Evolutionary conservation across 2,329 filamentous ascomycete species (phyloP), one percentile per base, ranked within the genome.

Genomic region (Colletotrichum sp.): DNA sequence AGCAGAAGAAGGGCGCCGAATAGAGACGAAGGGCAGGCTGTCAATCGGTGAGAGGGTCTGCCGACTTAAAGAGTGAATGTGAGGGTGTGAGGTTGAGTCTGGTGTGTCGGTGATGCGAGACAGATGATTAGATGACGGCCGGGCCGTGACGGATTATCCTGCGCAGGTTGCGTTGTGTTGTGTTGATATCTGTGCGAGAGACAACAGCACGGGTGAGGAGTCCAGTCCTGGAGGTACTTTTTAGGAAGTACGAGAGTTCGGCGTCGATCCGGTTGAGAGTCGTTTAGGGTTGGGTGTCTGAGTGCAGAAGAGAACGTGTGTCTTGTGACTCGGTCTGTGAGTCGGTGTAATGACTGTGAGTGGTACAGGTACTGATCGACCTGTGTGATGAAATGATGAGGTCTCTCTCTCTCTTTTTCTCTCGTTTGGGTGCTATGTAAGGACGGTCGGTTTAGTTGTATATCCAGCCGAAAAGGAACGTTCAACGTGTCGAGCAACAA

Each of bases 161-260:
- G 52, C 52, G 38, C 52, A n/a, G 24, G 36, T 26, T 64, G 70
- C 43, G 64, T 60, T 66, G 64, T 13, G 43, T 52, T 21, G 43
- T 28, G 60, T 66, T 65, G 24, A n/a, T 26, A 43, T 52, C 36
- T 66, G 70, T 70, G 74, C 55, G 64, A 67, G 34, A 32, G 26
- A 28, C 43, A 21, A 69, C 71, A 75, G 66, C 55, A 38, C 43
- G 34, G 60, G 70, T 61, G 66, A 77, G 77, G 67, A 80, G 69
- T 73, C 77, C 75, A 77, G 78, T 78, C 76, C 61, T 61, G 43
- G 58, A 52, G 52, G 55, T 66, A 71, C 36, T 52, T 71, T 18
- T 24, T 6, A 32, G 36, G 30, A 13, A 38, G 36, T 61, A 66
- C 61, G 38, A 61, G 55, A 15, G 15, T 61, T 75, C 52, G 69